A percentile compares a stretch with the other conserved stretches of the same genome.
phyloP scores from a whole-genome alignment of 805 yeast genomes.

The Zygotorulaspora florentina region DNA sequence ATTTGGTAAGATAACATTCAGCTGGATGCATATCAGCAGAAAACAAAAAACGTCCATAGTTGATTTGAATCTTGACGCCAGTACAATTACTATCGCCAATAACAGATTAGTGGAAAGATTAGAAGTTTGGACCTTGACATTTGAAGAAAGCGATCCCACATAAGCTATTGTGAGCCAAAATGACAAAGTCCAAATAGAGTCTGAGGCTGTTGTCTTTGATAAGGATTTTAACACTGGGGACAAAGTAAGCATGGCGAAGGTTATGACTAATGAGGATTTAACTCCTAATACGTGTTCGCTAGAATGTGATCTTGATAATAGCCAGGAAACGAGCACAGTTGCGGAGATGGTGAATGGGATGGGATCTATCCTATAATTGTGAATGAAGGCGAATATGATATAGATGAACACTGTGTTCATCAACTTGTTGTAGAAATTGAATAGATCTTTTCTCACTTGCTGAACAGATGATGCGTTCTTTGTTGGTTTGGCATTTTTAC shows the following conservation, averaged over 20 bases:
- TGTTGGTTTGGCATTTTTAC: slow-evolving; percentile 14
- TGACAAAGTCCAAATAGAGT: slow-evolving; percentile 91
- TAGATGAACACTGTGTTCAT: slow-evolving; percentile 60
- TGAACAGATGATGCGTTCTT: slow-evolving; percentile 6
- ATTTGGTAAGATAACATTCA: slow-evolving; percentile 32
- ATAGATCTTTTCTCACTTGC: slow-evolving; percentile 24
- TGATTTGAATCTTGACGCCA: slow-evolving; percentile 80
- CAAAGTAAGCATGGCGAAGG: slow-evolving; percentile 66
- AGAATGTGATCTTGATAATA: slow-evolving; percentile 2
- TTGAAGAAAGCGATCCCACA: slow-evolving; percentile 34
- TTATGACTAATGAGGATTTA: slow-evolving; percentile 66
- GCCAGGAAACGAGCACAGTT: slow-evolving; percentile 9
- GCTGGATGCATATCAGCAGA: slow-evolving; percentile 45
- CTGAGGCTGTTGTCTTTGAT: slow-evolving; percentile 84
- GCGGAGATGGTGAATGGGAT: slow-evolving; percentile 14
- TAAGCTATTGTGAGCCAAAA: slow-evolving; percentile 73
- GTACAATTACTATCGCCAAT: slow-evolving; percentile 77
- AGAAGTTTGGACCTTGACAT: slow-evolving; percentile 33
- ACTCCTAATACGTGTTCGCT: slow-evolving; percentile 32
- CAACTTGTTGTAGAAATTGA: slow-evolving; percentile 35
- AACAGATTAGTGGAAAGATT: slow-evolving; percentile 78
- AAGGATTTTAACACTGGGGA: slow-evolving; percentile 89
- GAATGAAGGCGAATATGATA: slow-evolving; percentile 48
- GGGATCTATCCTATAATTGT: slow-evolving; percentile 24
- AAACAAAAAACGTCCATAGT: slow-evolving; percentile 80